Conservation (phyloP, 1,139 yeast genomes). For the Yamadazyma diddensiae region DNA sequence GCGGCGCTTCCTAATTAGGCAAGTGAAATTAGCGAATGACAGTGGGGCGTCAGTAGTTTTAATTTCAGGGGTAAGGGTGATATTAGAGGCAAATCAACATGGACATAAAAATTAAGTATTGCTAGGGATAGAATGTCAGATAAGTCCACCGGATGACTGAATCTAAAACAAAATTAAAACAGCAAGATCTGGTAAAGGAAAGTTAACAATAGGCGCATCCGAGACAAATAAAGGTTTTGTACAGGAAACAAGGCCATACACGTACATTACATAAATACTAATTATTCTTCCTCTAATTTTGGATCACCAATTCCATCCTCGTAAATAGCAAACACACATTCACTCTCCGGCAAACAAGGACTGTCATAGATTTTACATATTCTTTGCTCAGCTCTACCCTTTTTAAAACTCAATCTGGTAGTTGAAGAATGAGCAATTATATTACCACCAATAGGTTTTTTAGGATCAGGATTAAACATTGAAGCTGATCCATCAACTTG, state of each 20-base stretch:
- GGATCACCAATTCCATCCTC: conserved; percentile 99
- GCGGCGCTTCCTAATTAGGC: conserved; percentile 6
- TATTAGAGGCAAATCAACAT: no score
- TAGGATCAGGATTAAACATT: conserved; percentile 94
- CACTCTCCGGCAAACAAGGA: conserved; percentile 94
- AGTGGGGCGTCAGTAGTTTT: no score
- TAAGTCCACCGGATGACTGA: no score
- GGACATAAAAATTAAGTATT: no score
- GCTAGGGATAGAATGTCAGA: no score
- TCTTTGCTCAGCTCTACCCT: conserved; percentile 90
- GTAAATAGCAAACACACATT: conserved; percentile 91
- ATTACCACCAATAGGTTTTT: conserved; percentile 98
- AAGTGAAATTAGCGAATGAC: no score
- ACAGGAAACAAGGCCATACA: no score
- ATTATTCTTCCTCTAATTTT: conserved; percentile 61
- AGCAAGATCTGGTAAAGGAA: no score
- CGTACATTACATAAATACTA: background rate
- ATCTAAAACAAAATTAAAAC: no score
- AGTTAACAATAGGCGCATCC: no score
- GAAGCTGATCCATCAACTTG: conserved; percentile 91
- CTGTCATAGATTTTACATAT: conserved; percentile 93
- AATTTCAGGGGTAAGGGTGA: no score
- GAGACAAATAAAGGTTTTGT: no score
- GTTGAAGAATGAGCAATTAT: conserved; percentile 97
- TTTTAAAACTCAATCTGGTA: conserved; percentile 82